Percentiles rank a stretch among this genome's conserved stretches.
These are phyloP conservation scores for Boletus rubropictus DNA, from an alignment of 768 basidiomycete species.

Conservation along the genomic window DNA sequence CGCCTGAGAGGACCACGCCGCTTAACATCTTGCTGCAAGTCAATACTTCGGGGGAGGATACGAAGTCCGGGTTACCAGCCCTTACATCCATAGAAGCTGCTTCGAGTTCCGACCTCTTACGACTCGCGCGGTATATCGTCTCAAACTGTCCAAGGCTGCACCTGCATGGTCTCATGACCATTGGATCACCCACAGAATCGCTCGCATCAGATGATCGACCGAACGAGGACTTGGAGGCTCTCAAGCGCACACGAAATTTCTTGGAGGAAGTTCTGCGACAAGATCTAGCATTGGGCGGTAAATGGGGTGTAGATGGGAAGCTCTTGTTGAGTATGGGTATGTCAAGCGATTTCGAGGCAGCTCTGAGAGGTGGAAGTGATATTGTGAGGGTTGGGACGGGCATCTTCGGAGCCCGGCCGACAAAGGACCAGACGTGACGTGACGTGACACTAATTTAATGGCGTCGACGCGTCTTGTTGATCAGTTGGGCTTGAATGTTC, in stretches of 20 bases:
- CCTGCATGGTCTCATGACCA: conserved; percentile 92
- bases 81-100: conserved; percentile 35
- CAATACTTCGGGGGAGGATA: conserved; percentile 91
- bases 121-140: conserved; percentile 68
- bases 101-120: conserved; percentile 45
- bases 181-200: conserved; percentile 77
- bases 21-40: conserved; percentile 87
- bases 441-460: conserved; percentile 30
- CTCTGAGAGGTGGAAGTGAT: conserved; percentile 76
- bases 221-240: conserved; percentile 70
- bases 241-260: conserved; percentile 58
- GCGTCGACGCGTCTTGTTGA: conserved; percentile 36
- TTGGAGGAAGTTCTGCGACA: conserved; percentile 43
- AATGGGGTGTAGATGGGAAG: conserved; percentile 48
- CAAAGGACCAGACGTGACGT: conserved; percentile 37
- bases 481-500: conserved; percentile 26
- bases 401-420: conserved; percentile 74
- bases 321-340: conserved; percentile 89
- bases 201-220: conserved; percentile 37
- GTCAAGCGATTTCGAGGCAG: conserved; percentile 91
- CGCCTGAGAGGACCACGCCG: conserved; percentile 46
- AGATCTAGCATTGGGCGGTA: conserved; percentile 18
- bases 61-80: conserved; percentile 80
- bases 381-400: conserved; percentile 88
- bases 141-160: conserved; percentile 65